Evolutionary conservation across 768 basidiomycete genomes (phyloP), one percentile per base, ranked within the genome.

Genomic region (Suillus bovinus): DNA sequence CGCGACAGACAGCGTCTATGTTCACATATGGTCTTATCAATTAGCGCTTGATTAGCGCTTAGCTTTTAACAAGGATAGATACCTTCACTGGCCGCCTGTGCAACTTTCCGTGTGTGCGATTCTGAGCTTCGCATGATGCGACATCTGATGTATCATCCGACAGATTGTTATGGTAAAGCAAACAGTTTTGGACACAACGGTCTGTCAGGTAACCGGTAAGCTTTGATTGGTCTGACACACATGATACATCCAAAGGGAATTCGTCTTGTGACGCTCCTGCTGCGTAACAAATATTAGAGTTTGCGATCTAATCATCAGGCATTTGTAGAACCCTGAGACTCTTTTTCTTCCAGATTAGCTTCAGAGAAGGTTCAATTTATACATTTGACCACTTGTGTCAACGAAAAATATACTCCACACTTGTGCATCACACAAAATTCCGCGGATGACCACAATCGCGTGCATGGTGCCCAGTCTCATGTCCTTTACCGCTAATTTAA

Each of bases 51-150:
- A n/a, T n/a, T n/a, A n/a, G n/a, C n/a, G n/a, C n/a, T n/a, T n/a
- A n/a, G n/a, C n/a, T n/a, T n/a, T n/a, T n/a, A n/a, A n/a, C n/a
- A n/a, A n/a, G n/a, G n/a, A n/a, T n/a, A n/a, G n/a, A n/a, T n/a
- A n/a, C n/a, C n/a, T n/a, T n/a, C n/a, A n/a, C n/a, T n/a, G n/a
- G n/a, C n/a, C n/a, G n/a, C n/a, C n/a, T n/a, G n/a, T n/a, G n/a
- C n/a, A n/a, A n/a, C n/a, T n/a, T n/a, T n/a, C 20, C 31, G 11
- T 13, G 34, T 16, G 11, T 56, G 24, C 22, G 16, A 10, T 56
- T 56, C 17, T 39, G 38, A 56, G 22, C 55, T 39, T 56, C 55
- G 38, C 55, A 27, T 39, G 17, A 27, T 56, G 24, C 53, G 50
- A 52, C 11, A 33, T 52, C 20, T 27, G 22, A 17, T 36, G 16